Evolutionary conservation across 257 asterid genomes (phyloP), one percentile per base, ranked within the genome.

Genomic region (Ballota nigra): DNA sequence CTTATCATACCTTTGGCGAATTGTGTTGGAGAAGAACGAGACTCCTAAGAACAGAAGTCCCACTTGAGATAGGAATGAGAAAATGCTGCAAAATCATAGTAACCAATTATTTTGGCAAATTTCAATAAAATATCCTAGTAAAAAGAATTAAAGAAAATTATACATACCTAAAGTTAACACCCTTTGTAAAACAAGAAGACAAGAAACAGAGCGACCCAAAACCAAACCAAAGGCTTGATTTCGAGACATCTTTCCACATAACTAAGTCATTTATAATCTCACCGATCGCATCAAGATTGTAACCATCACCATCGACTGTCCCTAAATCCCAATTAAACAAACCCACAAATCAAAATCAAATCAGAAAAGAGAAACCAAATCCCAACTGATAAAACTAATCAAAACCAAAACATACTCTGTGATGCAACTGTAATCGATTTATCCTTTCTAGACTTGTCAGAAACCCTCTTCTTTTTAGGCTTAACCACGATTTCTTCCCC

Each of bases 171-270:
- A 88, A 86, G 63, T 70, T 78, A 53, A 89, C 78, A 8, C 95
- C 93, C 69, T 41, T 80, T 1, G 96, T 72, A 74, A 89, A 95
- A 75, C 92, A 88, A 72, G 98, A 92, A 69, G 96, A 95, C 73
- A 89, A 74, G 74, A 89, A 89, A 77, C 92, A 89, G 47, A 92
- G 81, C 12, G 94, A 83, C 4, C 99, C 98, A 26, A 95, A 83
- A 28, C 99, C 99, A 56, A 95, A 95, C 99, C 98, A 95, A 69
- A 92, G 96, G 86, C 97, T 95, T 49, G 99, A 92, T 72, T 86
- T 95, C 1, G 98, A 81, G 2, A 86, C 96, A 83, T 95, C 98
- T 71, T 86, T 92, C 99, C 99, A 95, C 99, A 87, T 89, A 63
- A 91, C 83, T 70, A 92, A 52, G 70, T 92, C 97, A 51, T 66